These are phyloP conservation scores for Exobasidium rhododendri DNA, from an alignment of 1,284 basidiomycete species.

Conservation along the genomic window DNA sequence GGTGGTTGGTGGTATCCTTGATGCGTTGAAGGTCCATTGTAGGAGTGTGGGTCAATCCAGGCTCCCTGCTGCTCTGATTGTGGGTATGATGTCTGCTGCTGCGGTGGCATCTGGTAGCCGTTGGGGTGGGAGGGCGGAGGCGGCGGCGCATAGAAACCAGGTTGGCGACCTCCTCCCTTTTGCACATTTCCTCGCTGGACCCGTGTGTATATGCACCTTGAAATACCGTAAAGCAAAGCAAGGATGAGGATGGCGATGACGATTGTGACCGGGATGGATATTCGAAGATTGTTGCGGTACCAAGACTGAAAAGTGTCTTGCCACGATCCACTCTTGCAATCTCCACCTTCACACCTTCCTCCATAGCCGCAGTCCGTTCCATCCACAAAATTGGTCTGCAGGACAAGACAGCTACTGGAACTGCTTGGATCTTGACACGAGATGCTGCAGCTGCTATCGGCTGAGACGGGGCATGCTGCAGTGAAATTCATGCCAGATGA, in stretches of 20 bases:
- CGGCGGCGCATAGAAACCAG: background rate
- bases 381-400: slow-evolving; percentile 73
- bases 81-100: background rate
- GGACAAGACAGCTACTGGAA: slow-evolving; percentile 64
- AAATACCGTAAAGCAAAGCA: slow-evolving; percentile 24
- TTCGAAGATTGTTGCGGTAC: slow-evolving; percentile 48
- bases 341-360: slow-evolving; percentile 59
- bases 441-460: slow-evolving; percentile 69
- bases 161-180: background rate
- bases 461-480: slow-evolving; percentile 62
- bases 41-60: background rate
- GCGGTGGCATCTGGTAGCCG: background rate
- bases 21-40: background rate
- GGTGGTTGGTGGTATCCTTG: background rate
- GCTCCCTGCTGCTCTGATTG: background rate
- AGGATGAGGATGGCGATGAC: slow-evolving; percentile 37
- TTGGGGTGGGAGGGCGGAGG: slow-evolving; percentile 3
- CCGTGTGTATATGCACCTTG: slow-evolving; percentile 18
- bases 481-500: slow-evolving; percentile 59
- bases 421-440: slow-evolving; percentile 72
- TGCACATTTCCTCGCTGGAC: background rate
- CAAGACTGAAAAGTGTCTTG: slow-evolving; percentile 66
- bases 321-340: slow-evolving; percentile 66
- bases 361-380: slow-evolving; percentile 81
- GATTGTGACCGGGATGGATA: slow-evolving; percentile 45